These are phyloP conservation scores for Schizophyllum amplum DNA, from an alignment of 1,284 basidiomycete genomes.

Conservation along the genomic window DNA sequence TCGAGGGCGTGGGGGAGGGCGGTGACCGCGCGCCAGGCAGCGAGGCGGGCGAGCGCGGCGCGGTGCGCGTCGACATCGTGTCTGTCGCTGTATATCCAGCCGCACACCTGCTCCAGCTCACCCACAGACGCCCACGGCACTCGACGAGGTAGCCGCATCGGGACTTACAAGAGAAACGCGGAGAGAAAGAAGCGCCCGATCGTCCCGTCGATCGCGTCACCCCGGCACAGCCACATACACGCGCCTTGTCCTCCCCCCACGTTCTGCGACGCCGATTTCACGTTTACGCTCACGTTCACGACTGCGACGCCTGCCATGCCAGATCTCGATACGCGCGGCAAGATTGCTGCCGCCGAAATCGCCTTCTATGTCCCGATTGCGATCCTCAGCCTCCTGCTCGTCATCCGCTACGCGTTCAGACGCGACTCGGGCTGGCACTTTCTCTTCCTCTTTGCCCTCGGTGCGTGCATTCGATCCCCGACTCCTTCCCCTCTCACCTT, in stretches of 20 bases:
- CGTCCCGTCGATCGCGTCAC: background rate
- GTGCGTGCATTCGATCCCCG: slow-evolving; percentile 23
- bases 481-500: slow-evolving; percentile 3
- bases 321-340: slow-evolving; percentile 30
- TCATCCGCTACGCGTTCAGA: slow-evolving; percentile 42
- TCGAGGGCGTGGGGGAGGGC: slow-evolving; percentile 68
- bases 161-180: background rate
- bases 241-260: background rate
- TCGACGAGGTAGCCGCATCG: slow-evolving; percentile 73
- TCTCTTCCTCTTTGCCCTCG: slow-evolving; percentile 42
- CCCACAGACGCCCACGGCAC: slow-evolving; percentile 73
- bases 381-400: slow-evolving; percentile 32
- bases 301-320: slow-evolving; percentile 9
- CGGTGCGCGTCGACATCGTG: slow-evolving; percentile 47
- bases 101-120: slow-evolving; percentile 78
- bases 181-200: slow-evolving; percentile 2
- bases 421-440: slow-evolving; percentile 54
- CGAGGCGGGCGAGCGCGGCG: slow-evolving; percentile 63
- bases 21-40: slow-evolving; percentile 69
- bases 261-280: background rate
- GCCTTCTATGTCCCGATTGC: slow-evolving; percentile 48
- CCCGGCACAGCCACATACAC: background rate
- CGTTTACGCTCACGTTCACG: background rate
- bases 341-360: slow-evolving; percentile 47
- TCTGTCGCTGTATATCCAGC: slow-evolving; percentile 71